These are phyloP conservation scores for Aspergillus sclerotioniger DNA, from an alignment of 495 filamentous ascomycete genomes.

Conservation along the genomic window DNA sequence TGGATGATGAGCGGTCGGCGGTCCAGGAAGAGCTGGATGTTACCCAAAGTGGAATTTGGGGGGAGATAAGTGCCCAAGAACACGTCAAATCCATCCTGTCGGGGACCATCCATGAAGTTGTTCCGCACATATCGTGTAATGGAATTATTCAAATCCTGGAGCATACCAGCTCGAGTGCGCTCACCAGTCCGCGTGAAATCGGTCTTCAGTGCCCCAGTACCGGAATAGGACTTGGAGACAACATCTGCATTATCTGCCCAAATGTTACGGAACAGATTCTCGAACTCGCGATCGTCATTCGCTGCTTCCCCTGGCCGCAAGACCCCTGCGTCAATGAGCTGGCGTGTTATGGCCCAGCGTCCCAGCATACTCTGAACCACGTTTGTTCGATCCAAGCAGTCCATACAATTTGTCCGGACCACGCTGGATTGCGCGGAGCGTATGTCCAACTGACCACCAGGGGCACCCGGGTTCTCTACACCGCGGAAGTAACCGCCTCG, in stretches of 20 bases:
- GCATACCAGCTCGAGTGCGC: conserved; percentile 74
- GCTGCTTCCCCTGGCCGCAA: conserved; percentile 66
- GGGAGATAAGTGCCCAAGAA: conserved; percentile 86
- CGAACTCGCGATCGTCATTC: conserved; percentile 72
- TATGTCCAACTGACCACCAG: conserved; percentile 69
- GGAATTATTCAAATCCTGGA: conserved; percentile 81
- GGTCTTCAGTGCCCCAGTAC: conserved; percentile 93
- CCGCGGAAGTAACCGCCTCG: conserved; percentile 91
- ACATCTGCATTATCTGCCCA: conserved; percentile 99
- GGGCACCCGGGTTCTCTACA: conserved; percentile 72
- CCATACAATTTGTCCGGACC: conserved; percentile 98
- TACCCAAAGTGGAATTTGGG: conserved; percentile 58
- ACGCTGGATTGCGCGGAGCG: conserved; percentile 79
- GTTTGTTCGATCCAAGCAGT: conserved; percentile 96
- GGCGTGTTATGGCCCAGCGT: conserved; percentile 79
- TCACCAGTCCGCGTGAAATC: conserved; percentile 90
- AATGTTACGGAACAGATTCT: conserved; percentile 85
- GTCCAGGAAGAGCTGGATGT: conserved; percentile 73
- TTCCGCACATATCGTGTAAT: conserved; percentile 81
- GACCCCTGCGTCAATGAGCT: conserved; percentile 78
- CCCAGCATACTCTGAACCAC: conserved; percentile 95
- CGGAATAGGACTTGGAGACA: conserved; percentile 87
- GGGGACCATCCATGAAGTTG: conserved; percentile 88
- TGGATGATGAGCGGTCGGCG: conserved; percentile 84
- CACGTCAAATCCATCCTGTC: conserved; percentile 92